These are phyloP conservation scores for Pontederia paniculata DNA, from an alignment of 176 grass and related monocot genomes.

Conservation along the genomic window DNA sequence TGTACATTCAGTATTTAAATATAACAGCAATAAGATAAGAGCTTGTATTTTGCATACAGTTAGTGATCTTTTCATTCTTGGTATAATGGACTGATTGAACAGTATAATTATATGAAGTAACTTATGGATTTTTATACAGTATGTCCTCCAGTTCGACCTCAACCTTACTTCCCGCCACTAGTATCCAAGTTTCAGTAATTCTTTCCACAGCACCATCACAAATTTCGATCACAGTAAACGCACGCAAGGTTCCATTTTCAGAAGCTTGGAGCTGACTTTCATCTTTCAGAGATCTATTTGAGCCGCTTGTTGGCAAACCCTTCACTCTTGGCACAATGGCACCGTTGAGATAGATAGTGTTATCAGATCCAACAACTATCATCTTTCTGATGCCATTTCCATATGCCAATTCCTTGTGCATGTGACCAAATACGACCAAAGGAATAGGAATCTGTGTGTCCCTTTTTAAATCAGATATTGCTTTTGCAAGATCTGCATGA, in stretches of 20 bases:
- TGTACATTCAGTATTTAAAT: too few species aligned
- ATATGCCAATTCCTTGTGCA: slow-evolving; percentile 80
- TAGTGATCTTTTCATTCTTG: too few species aligned
- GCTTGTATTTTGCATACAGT: too few species aligned
- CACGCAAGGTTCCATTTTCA: slow-evolving; percentile 21
- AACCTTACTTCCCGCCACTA: slow-evolving; percentile 24
- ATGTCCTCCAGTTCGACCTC: slow-evolving; percentile 59
- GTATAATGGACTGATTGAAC: too few species aligned
- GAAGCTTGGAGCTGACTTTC: slow-evolving; percentile 25
- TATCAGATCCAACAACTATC: slow-evolving; percentile 37
- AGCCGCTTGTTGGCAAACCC: neutral
- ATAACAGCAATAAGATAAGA: too few species aligned
- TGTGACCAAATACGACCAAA: slow-evolving; percentile 78
- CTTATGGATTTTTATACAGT: slow-evolving; percentile 35
- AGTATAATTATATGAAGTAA: neutral
- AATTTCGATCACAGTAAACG: slow-evolving; percentile 53
- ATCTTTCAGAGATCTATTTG: slow-evolving; percentile 5
- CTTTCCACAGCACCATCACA: slow-evolving; percentile 43
- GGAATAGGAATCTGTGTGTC: slow-evolving; percentile 48
- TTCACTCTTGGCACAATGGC: slow-evolving; percentile 84
- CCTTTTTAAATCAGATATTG: slow-evolving; percentile 58
- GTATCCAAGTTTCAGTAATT: slow-evolving; percentile 69
- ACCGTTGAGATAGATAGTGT: slow-evolving; percentile 65
- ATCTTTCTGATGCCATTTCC: slow-evolving; percentile 62
- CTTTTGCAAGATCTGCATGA: slow-evolving; percentile 51